Evolutionary conservation across 768 basidiomycete genomes (phyloP).

Genomic region (Trametes punicea): DNA sequence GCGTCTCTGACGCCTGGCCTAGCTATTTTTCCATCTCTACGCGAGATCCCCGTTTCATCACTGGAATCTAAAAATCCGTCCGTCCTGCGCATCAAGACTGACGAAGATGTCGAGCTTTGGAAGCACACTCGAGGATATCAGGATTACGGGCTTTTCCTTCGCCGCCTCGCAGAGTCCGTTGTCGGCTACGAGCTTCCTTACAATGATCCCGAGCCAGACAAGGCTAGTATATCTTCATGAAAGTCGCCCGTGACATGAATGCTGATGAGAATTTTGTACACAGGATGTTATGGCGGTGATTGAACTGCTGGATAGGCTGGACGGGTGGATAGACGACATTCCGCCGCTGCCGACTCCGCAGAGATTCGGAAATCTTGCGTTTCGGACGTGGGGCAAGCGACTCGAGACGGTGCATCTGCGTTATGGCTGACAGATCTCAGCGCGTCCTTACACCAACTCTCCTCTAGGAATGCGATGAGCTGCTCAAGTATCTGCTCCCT

Average conservation of each 20-base stretch:
- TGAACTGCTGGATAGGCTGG: constrained; percentile 59
- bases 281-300: constrained; percentile 52
- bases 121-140: constrained; percentile 63
- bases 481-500: constrained; percentile 50
- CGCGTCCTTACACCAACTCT: background rate
- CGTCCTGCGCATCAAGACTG: constrained; percentile 60
- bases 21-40: constrained; percentile 27
- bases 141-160: constrained; percentile 74
- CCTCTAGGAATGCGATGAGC: constrained; percentile 48
- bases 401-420: constrained; percentile 63
- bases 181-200: constrained; percentile 59
- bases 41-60: constrained; percentile 30
- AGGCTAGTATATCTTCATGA: constrained; percentile 23
- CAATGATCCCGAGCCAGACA: constrained; percentile 21
- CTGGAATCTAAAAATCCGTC: constrained; percentile 32
- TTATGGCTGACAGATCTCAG: constrained; percentile 3
- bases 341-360: constrained; percentile 74
- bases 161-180: constrained; percentile 73
- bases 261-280: background rate
- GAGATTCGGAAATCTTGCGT: constrained; percentile 89
- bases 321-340: constrained; percentile 76
- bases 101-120: constrained; percentile 74
- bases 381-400: constrained; percentile 77
- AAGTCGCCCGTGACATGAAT: background rate
- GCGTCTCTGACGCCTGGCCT: background rate